These are phyloP conservation scores for Colletotrichum brevisporum DNA, from an alignment of 2,329 filamentous ascomycete species.

Conservation along the genomic window DNA sequence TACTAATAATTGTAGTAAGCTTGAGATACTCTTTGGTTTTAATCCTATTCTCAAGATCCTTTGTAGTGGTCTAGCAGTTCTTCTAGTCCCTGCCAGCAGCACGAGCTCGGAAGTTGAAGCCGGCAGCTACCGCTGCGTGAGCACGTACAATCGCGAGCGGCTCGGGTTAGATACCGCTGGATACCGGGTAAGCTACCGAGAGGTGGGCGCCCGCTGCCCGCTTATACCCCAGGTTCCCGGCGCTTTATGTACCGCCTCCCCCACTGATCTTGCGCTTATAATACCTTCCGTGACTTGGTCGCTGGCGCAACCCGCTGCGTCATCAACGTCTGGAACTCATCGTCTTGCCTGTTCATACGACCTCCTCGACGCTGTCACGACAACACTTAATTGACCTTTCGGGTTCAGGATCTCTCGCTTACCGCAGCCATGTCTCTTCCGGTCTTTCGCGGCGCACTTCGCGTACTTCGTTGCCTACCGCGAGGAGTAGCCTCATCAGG, in stretches of 20 bases:
- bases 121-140: slow-evolving; percentile 7
- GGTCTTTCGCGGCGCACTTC: slow-evolving; percentile 63
- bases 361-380: neutral
- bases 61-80: no score
- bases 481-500: slow-evolving; percentile 45
- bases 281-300: neutral
- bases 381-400: neutral
- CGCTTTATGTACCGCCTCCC: slow-evolving; percentile 34
- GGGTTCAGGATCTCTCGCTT: neutral
- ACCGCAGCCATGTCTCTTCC: slow-evolving; percentile 61
- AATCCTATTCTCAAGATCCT: no score
- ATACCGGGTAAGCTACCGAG: slow-evolving; percentile 15
- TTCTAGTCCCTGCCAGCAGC: no score
- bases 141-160: slow-evolving; percentile 2
- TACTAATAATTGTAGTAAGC: no score
- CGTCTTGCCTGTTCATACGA: neutral
- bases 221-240: slow-evolving; percentile 16
- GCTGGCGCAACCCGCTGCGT: slow-evolving; percentile 20
- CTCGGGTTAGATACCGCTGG: slow-evolving; percentile 34
- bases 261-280: slow-evolving; percentile 9
- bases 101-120: slow-evolving; percentile 16
- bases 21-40: no score
- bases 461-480: slow-evolving; percentile 60
- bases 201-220: neutral
- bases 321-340: neutral